A percentile compares a stretch with the other conserved stretches of the same genome.
Evolutionary conservation across 352 stramenopile species (phyloP).

Genomic region (Phytophthora sojae): DNA sequence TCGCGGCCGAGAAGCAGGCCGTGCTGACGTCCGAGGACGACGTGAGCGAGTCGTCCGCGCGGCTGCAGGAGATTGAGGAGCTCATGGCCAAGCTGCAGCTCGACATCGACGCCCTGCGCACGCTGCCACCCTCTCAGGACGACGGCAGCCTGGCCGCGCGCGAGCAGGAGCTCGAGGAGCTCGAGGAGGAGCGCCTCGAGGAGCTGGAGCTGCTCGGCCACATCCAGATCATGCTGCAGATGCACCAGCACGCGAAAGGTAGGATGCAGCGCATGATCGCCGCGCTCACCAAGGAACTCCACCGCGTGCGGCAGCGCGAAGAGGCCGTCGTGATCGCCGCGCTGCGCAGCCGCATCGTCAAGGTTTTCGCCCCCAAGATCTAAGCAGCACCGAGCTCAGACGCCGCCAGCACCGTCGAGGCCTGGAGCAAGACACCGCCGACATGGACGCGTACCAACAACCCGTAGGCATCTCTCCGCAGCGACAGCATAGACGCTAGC

Average conservation of each 20-base stretch:
- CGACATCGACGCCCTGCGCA: conserved; percentile 46
- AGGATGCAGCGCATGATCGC: conserved; percentile 58
- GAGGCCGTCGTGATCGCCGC: conserved; percentile 59
- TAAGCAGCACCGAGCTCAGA: conserved; percentile 25
- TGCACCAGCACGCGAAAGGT: conserved; percentile 47
- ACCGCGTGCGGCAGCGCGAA: conserved; percentile 52
- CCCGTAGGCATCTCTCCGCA: conserved; percentile 4
- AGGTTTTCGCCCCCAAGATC: conserved; percentile 54
- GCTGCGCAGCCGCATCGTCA: conserved; percentile 60
- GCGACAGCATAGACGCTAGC: conserved; percentile 26
- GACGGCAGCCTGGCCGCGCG: conserved; percentile 44
- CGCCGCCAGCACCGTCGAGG: conserved; percentile 11
- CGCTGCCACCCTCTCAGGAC: conserved; percentile 30
- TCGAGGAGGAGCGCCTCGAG: conserved; percentile 68
- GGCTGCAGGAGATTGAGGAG: conserved; percentile 72
- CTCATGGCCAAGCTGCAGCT: conserved; percentile 60
- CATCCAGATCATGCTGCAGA: conserved; percentile 55
- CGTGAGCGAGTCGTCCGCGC: conserved; percentile 56
- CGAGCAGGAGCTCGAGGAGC: conserved; percentile 59
- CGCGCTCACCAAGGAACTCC: conserved; percentile 51
- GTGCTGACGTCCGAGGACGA: conserved; percentile 60
- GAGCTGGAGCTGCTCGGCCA: conserved; percentile 64
- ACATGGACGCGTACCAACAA: conserved; percentile 23
- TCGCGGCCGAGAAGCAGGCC: conserved; percentile 44
- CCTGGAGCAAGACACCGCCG: no score